Conservation (phyloP, 83 land plant genomes). For the Picea engelmannii region DNA sequence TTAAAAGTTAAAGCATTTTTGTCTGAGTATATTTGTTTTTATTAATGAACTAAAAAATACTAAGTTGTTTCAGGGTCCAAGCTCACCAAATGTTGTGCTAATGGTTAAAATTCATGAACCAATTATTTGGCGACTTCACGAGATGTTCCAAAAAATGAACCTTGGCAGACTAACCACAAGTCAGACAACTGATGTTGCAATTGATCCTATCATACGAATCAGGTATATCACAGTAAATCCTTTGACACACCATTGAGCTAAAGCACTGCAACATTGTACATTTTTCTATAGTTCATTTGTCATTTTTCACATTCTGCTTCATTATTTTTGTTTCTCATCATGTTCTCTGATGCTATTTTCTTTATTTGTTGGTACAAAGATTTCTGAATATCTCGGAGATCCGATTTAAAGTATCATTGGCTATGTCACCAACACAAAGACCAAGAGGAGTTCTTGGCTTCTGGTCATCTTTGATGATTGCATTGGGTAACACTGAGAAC, state of each 20-base stretch:
- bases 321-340: neutral
- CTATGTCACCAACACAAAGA: conserved; percentile 96
- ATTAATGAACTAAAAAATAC: neutral
- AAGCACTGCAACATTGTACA: neutral
- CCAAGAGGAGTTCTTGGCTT: conserved; percentile 98
- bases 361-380: conserved; percentile 33
- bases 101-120: conserved; percentile 95
- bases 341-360: neutral
- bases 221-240: conserved; percentile 48
- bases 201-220: conserved; percentile 90
- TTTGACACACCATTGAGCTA: neutral
- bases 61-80: conserved; percentile 32
- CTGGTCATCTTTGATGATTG: conserved; percentile 96
- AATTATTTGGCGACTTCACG: conserved; percentile 97
- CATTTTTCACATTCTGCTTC: neutral
- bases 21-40: neutral
- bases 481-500: conserved; percentile 94
- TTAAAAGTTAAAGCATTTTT: neutral
- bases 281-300: neutral
- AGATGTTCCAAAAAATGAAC: conserved; percentile 81
- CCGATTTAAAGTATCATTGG: conserved; percentile 81
- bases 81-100: conserved; percentile 63
- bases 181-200: conserved; percentile 77
- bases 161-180: conserved; percentile 51
- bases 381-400: conserved; percentile 89